Percentiles rank a stretch among this genome's conserved stretches.
Conservation (phyloP, 345 rosid genomes). For the Chamaenerion angustifolium region DNA sequence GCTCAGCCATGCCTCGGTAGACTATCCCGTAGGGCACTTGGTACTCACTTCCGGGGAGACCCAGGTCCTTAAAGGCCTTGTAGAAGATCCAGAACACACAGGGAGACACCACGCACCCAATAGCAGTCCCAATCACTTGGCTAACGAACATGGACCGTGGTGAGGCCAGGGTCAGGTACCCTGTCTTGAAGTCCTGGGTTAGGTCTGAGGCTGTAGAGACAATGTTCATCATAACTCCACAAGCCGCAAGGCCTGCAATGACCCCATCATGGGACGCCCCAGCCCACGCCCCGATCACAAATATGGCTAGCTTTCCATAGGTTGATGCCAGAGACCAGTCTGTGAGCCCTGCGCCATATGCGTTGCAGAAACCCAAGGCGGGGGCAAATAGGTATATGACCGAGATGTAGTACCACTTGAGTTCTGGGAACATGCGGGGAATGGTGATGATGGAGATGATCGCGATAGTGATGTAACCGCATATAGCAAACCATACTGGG, state of each 20-base stretch:
- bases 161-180: slow-evolving; percentile 17
- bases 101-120: slow-evolving; percentile 16
- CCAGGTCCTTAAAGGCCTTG: slow-evolving; percentile 15
- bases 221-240: slow-evolving; percentile 22
- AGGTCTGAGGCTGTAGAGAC: slow-evolving; percentile 16
- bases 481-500: slow-evolving; percentile 10
- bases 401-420: slow-evolving; percentile 19
- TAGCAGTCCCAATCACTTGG: slow-evolving; percentile 17
- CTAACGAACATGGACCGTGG: slow-evolving; percentile 21
- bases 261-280: slow-evolving; percentile 14
- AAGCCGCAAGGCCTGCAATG: slow-evolving; percentile 15
- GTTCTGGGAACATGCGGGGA: slow-evolving; percentile 12
- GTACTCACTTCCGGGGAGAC: slow-evolving; percentile 5
- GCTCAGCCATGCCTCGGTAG: slow-evolving; percentile 9
- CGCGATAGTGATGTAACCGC: slow-evolving; percentile 6
- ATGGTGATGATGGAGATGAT: slow-evolving; percentile 9
- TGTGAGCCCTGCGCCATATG: slow-evolving; percentile 19
- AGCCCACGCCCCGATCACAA: slow-evolving; percentile 16
- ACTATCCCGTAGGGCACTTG: slow-evolving; percentile 3
- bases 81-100: slow-evolving; percentile 18
- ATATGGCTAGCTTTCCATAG: slow-evolving; percentile 15
- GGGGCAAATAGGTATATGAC: slow-evolving; percentile 13
- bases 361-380: slow-evolving; percentile 14
- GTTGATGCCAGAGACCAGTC: slow-evolving; percentile 12
- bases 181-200: slow-evolving; percentile 21